Percentiles rank a stretch among this genome's conserved stretches.
phyloP scores from a whole-genome alignment of 768 basidiomycete genomes.

The Boletus pseudopeckii region DNA sequence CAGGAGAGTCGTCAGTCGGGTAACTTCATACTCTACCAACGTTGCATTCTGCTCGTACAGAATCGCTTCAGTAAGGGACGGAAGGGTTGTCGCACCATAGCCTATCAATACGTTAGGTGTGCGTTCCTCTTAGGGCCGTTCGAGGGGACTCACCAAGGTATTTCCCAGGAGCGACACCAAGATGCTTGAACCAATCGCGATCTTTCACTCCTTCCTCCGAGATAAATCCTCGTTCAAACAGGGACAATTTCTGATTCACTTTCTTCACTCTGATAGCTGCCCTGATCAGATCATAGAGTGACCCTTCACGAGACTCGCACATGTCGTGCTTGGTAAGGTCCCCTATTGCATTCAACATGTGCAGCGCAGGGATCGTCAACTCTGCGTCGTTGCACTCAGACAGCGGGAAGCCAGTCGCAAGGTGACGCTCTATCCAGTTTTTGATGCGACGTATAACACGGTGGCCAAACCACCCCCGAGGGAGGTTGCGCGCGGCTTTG shows the following conservation, averaged over 20 bases:
- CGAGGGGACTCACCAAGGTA: conserved; percentile 57
- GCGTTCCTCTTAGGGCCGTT: background rate
- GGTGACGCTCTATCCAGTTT: conserved; percentile 29
- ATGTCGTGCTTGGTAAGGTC: conserved; percentile 2
- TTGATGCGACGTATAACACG: conserved; percentile 2
- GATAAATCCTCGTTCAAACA: conserved; percentile 80
- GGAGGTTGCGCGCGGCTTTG: conserved; percentile 39
- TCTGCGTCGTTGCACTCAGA: background rate
- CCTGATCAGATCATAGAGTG: conserved; percentile 46
- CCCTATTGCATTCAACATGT: background rate
- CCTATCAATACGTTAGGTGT: conserved; percentile 37
- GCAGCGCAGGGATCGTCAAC: conserved; percentile 2
- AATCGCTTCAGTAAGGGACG: conserved; percentile 75
- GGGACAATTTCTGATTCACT: conserved; percentile 63
- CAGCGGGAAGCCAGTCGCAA: background rate
- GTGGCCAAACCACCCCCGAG: background rate
- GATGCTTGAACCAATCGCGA: conserved; percentile 82
- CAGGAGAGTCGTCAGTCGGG: conserved; percentile 53
- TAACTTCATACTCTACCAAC: conserved; percentile 57
- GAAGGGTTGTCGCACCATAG: conserved; percentile 83
- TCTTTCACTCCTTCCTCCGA: conserved; percentile 72
- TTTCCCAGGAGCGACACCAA: conserved; percentile 84
- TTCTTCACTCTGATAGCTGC: conserved; percentile 56
- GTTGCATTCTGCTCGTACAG: conserved; percentile 62
- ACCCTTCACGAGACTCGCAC: conserved; percentile 24